phyloP scores from a whole-genome alignment of 495 filamentous ascomycete species.

The Penicillium canescens region DNA sequence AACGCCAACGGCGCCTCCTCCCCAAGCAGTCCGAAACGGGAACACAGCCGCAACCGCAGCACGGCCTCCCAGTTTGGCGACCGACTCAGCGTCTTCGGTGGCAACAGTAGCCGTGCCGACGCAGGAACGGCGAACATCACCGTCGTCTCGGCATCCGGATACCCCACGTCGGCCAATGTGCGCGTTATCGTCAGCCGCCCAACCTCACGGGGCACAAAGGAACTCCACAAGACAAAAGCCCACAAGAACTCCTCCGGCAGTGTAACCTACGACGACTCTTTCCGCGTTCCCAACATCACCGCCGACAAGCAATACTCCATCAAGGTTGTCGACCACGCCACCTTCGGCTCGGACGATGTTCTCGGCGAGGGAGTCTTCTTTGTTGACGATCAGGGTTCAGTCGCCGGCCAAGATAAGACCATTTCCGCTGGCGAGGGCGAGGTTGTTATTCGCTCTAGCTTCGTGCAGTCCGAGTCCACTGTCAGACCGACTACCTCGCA shows the following conservation, averaged over 20 bases:
- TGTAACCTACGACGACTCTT: conserved; percentile 73
- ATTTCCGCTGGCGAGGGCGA: conserved; percentile 67
- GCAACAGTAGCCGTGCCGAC: conserved; percentile 50
- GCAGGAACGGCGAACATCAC: conserved; percentile 79
- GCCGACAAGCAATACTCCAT: conserved; percentile 87
- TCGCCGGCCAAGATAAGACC: conserved; percentile 67
- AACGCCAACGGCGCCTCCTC: conserved; percentile 34
- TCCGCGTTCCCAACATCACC: conserved; percentile 68
- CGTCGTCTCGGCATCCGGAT: conserved; percentile 77
- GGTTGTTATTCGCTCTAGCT: conserved; percentile 68
- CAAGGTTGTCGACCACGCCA: conserved; percentile 77
- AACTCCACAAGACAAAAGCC: conserved; percentile 82
- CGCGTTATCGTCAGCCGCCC: conserved; percentile 73
- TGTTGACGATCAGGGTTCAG: conserved; percentile 73
- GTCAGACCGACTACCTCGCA: conserved; percentile 42
- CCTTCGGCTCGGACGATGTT: conserved; percentile 75
- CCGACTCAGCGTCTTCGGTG: conserved; percentile 49
- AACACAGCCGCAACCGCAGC: conserved; percentile 68
- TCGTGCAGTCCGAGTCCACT: conserved; percentile 35
- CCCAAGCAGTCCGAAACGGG: conserved; percentile 33
- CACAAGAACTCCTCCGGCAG: conserved; percentile 60
- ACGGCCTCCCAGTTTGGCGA: conserved; percentile 55
- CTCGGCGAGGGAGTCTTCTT: conserved; percentile 88
- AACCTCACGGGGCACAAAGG: conserved; percentile 65
- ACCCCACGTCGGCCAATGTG: conserved; percentile 74